These are phyloP conservation scores for Candida coleopterorum DNA, from an alignment of 805 yeast species.

Conservation along the genomic window DNA sequence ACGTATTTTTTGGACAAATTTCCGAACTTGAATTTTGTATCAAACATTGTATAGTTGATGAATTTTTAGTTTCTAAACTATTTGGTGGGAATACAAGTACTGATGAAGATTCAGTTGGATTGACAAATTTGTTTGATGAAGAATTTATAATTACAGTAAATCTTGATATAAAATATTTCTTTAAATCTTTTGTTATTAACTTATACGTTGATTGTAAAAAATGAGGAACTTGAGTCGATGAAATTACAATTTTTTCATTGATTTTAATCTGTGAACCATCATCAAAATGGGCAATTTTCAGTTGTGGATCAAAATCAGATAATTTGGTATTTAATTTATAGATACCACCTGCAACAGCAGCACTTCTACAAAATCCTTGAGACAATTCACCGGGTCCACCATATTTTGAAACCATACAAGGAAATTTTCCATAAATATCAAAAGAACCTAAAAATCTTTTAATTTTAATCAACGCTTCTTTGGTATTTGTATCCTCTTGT, in stretches of 20 bases:
- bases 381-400: slow-evolving; percentile 96
- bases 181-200: slow-evolving; percentile 40
- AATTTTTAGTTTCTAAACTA: slow-evolving; percentile 62
- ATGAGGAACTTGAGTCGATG: slow-evolving; percentile 60
- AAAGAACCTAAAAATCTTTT: slow-evolving; percentile 79
- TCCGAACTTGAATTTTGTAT: slow-evolving; percentile 87
- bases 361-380: slow-evolving; percentile 95
- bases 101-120: slow-evolving; percentile 66
- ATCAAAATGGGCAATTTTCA: slow-evolving; percentile 63
- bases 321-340: slow-evolving; percentile 75
- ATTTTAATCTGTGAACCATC: slow-evolving; percentile 76
- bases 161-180: slow-evolving; percentile 57
- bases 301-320: slow-evolving; percentile 56
- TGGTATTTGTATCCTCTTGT: slow-evolving; percentile 55
- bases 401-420: slow-evolving; percentile 84
- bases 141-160: slow-evolving; percentile 79
- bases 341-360: slow-evolving; percentile 96
- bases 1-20: slow-evolving; percentile 79
- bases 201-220: slow-evolving; percentile 37
- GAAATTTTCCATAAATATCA: slow-evolving; percentile 92
- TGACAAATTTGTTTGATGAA: slow-evolving; percentile 88
- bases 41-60: slow-evolving; percentile 75
- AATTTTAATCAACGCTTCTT: slow-evolving; percentile 74
- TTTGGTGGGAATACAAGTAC: slow-evolving; percentile 90
- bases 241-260: slow-evolving; percentile 71